Evolutionary conservation across 2,329 filamentous ascomycete genomes (phyloP).

Genomic region (Sporothrix sp.): DNA sequence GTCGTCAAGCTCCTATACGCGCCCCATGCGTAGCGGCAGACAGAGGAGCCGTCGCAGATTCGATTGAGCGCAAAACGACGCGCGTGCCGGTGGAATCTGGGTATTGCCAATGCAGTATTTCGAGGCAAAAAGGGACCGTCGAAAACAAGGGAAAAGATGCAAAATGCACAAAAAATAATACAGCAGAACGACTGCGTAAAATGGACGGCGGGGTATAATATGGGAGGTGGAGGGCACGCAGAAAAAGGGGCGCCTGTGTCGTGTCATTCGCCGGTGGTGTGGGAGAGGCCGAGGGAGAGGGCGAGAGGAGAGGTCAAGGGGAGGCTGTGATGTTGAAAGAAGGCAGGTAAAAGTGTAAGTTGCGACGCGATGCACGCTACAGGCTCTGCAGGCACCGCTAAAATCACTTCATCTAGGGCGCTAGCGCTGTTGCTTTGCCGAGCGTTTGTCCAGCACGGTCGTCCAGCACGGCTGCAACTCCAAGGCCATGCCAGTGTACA

Average conservation of each 20-base stretch:
- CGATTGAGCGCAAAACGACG: too few species aligned
- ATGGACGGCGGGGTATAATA: too few species aligned
- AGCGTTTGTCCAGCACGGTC: too few species aligned
- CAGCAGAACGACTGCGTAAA: not conserved
- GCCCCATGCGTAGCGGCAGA: not conserved
- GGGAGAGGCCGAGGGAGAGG: not conserved
- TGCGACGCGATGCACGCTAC: conserved; percentile 11
- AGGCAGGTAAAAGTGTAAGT: conserved; percentile 5
- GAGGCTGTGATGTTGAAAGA: not conserved
- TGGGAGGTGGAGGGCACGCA: too few species aligned
- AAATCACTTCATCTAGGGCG: not conserved
- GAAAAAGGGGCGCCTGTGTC: too few species aligned
- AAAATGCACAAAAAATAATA: too few species aligned
- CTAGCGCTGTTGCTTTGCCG: too few species aligned
- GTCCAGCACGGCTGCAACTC: too few species aligned
- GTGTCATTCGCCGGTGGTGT: too few species aligned
- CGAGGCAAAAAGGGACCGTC: not conserved
- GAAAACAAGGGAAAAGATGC: not conserved
- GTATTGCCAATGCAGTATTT: too few species aligned
- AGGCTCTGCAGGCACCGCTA: not conserved
- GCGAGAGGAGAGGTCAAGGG: not conserved
- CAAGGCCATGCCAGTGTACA: too few species aligned
- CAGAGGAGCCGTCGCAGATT: not conserved
- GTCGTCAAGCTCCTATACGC: not conserved
- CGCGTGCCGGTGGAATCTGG: too few species aligned